Base-by-base conservation (phyloP, 768 basidiomycete genomes). In the Lentinula edodes region DNA sequence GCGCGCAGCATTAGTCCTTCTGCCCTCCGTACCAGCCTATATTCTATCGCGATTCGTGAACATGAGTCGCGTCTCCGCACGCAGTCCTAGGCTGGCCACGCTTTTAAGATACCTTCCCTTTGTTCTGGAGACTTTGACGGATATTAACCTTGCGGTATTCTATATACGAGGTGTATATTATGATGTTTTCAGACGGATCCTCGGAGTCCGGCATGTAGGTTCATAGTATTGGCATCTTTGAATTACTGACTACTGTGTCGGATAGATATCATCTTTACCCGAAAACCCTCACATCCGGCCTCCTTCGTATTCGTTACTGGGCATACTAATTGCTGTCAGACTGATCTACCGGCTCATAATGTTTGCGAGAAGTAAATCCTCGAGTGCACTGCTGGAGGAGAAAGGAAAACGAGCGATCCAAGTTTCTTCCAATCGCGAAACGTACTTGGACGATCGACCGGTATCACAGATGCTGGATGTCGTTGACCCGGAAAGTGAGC, bases 241-340 rank as follows among this genome's bases (percentile, higher is more conserved):
- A 46, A 41, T 16, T 28, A 42, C 45, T 32, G 41, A 39, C 35
- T 58, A 42, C 46, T 16, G 62, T 34, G 8, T 59, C 12, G 3
- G 6, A n/a, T 63, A 95, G 92, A 71, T 93, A n/a, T 90, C 93
- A 2, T 83, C 87, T 12, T 80, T 81, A 54, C 87, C 86, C 1
- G 81, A 85, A 65, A 81, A 90, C 66, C 91, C 89, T 20, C 83
- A 89, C 69, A 76, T 79, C 9, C 81, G 86, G 53, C 88, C 90
- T 7, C 93, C 93, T 6, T 93, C 93, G 15, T 95, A 95, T 72
- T 88, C 91, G n/a, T 71, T 95, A 18, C 80, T 95, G 5, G 93
- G 93, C 12, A 75, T 93, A 43, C 77, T 95, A 56, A 82, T 95
- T 35, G 74, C 78, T 34, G 70, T 87, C 38, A 79, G 90, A 58